These are phyloP conservation scores for Gracilaria vermiculophylla DNA, from an alignment of 23 red algal genomes.

Conservation along the genomic window DNA sequence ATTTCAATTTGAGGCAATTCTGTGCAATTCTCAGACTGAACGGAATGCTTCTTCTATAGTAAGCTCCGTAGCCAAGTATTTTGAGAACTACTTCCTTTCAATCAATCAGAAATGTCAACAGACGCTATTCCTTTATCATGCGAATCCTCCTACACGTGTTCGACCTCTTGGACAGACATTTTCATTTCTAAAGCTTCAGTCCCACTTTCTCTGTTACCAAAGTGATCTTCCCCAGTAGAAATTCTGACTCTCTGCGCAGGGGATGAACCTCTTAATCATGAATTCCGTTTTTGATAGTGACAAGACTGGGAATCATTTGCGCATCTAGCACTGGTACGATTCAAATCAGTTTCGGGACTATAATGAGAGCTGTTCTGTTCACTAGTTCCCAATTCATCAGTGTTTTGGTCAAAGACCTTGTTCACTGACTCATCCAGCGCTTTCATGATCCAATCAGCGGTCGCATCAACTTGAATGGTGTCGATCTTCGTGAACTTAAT, in stretches of 20 bases:
- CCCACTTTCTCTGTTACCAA: neutral
- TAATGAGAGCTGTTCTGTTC: no score
- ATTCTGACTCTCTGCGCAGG: no score
- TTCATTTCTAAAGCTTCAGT: neutral
- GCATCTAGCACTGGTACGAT: no score
- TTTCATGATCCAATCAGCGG: slow-evolving; percentile 72
- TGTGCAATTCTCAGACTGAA: neutral
- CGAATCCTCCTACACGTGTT: neutral
- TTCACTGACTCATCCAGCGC: slow-evolving; percentile 77
- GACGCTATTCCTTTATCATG: slow-evolving; percentile 22
- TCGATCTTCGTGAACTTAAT: slow-evolving; percentile 64
- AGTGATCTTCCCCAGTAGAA: neutral
- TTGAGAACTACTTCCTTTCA: slow-evolving; percentile 40
- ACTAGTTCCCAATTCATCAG: no score
- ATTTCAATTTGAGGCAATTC: neutral
- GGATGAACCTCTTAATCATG: no score
- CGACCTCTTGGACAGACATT: neutral
- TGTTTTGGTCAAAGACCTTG: no score
- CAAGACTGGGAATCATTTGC: no score
- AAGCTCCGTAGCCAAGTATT: slow-evolving; percentile 21
- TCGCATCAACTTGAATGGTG: slow-evolving; percentile 55
- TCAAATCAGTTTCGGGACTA: no score
- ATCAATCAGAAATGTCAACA: slow-evolving; percentile 35
- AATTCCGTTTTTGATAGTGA: no score
- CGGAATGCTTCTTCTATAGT: neutral